phyloP scores from a whole-genome alignment of 306 rosid genomes.

The Cyclanthera cordifolia region DNA sequence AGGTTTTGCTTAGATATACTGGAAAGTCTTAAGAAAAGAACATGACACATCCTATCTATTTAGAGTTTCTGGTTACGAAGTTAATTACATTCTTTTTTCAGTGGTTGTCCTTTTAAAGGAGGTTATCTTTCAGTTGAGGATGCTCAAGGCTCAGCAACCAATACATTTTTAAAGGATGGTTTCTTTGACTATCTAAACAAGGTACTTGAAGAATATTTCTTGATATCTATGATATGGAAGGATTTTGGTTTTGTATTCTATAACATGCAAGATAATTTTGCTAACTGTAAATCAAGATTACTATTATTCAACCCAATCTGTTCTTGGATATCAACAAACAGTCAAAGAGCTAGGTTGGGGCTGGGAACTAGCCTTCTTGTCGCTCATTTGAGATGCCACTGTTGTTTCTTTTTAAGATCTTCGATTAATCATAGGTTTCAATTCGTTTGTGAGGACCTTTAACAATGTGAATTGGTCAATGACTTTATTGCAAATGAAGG shows the following conservation, averaged over 20 bases:
- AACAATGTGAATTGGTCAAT: background rate
- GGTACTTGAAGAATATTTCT: constrained; percentile 36
- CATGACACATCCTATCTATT: background rate
- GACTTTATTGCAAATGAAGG: background rate
- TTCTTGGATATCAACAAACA: background rate
- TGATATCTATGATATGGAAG: background rate
- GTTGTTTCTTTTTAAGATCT: background rate
- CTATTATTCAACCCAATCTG: background rate
- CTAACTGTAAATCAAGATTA: background rate
- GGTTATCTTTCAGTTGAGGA: constrained; percentile 68
- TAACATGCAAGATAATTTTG: background rate
- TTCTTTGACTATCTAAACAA: constrained; percentile 69
- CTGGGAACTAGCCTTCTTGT: background rate
- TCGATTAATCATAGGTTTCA: background rate
- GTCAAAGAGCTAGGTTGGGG: constrained; percentile 3
- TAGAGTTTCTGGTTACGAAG: background rate
- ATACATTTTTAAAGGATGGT: constrained; percentile 58
- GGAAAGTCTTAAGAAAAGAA: background rate
- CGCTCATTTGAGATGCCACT: background rate
- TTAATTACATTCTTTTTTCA: constrained; percentile 27
- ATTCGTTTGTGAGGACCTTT: background rate
- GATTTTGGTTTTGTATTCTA: background rate
- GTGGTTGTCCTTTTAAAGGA: constrained; percentile 38
- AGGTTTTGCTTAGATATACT: background rate
- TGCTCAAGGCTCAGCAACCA: constrained; percentile 42